Evolutionary conservation across 2,329 filamentous ascomycete genomes (phyloP).

Genomic region (Colletotrichum tropicale): DNA sequence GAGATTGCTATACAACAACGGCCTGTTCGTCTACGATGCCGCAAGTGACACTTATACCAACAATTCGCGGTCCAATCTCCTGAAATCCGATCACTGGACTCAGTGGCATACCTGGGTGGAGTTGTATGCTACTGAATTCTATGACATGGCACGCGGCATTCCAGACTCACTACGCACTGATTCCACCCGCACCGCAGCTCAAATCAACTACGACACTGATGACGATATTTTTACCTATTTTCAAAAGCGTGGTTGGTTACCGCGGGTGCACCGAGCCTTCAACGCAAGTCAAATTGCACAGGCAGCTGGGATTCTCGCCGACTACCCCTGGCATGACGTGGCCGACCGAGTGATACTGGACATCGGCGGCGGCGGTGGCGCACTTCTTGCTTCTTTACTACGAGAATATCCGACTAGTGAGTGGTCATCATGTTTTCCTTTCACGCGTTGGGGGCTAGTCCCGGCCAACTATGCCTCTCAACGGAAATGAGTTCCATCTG

Average conservation of each 20-base stretch:
- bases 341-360: constrained; percentile 35
- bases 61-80: constrained; percentile 35
- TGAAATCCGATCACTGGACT: constrained; percentile 43
- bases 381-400: constrained; percentile 37
- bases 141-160: constrained; percentile 45
- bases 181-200: constrained; percentile 33
- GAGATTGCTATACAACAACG: constrained; percentile 33
- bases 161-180: constrained; percentile 30
- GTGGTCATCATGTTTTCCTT: neutral
- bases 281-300: constrained; percentile 39
- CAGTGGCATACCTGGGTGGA: constrained; percentile 48
- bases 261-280: constrained; percentile 38
- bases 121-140: constrained; percentile 47
- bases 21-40: constrained; percentile 36
- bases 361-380: constrained; percentile 44
- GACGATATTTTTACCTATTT: constrained; percentile 44
- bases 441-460: neutral
- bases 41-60: constrained; percentile 33
- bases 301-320: constrained; percentile 41
- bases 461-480: neutral
- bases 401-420: constrained; percentile 23
- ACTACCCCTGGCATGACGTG: constrained; percentile 46
- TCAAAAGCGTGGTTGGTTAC: constrained; percentile 32
- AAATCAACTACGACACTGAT: constrained; percentile 45
- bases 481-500: neutral